Evolutionary conservation across 768 basidiomycete species (phyloP), one percentile per base, ranked within the genome.

Genomic region (Rhizopogon vinicolor): DNA sequence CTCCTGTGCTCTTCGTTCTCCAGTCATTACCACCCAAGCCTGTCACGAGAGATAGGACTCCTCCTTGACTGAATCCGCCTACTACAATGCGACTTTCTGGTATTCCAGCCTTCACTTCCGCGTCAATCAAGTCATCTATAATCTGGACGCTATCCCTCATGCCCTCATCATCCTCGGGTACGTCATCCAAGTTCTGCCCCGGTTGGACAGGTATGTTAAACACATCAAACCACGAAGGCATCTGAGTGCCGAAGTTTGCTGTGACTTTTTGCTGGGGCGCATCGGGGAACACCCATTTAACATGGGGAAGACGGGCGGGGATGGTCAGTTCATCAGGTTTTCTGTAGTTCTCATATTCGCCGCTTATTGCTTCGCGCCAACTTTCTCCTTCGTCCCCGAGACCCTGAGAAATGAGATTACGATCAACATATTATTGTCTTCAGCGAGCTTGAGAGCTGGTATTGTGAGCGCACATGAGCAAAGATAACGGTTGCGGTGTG

Each of bases 1-100:
- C 48, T 31, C 7, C 46, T 9, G 14, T 19, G 13, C 33, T 37
- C 19, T 49, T 49, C 79, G 28, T 52, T 37, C 48, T 49, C 48
- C 48, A 49, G 19, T 49, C 33, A 19, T 37, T 49, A 4, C 74
- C 76, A 3, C 83, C 87, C 40, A 81, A 58, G 7, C 71, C 79
- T 0, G 72, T 73, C 40, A 79, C 64, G 3, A 78, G 63, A 9
- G 74, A 64, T 48, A 82, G 72, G 5, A 75, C 77, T 54, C 73
- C 75, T 18, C 77, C 79, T 58, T 81, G 79, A 40, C 69, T 73
- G 60, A 81, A 77, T 4, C 81, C 81, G n/a, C 80, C 80, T 1
- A 83, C 59, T 3, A 79, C 68, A 51, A 81, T 75, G 52, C 75
- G 68, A 44, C 70, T 65, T 28, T 74, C 63, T 35, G 73, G 68